Base-by-base conservation (phyloP, 2,329 filamentous ascomycete genomes). In the Dactylellina cionopaga region DNA sequence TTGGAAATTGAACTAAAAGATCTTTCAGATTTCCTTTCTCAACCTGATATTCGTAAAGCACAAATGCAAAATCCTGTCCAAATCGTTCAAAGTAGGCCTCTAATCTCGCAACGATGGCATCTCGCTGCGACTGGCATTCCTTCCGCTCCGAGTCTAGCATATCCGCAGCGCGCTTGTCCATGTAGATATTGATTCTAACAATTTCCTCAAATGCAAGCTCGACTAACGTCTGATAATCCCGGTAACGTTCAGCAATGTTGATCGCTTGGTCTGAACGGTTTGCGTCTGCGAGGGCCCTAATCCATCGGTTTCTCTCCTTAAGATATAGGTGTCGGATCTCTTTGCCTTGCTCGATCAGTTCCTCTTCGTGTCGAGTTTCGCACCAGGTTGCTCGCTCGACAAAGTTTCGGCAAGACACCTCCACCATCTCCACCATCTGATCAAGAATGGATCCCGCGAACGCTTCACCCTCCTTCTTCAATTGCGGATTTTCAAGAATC, bases 41-140 rank as follows among this genome's bases (percentile, higher is more conserved):
- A 58, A 97, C 89, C 60, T 94, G 84, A 74, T 89, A 89, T 65
- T 91, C 87, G 79, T 96, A 98, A 74, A 92, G 90, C 0, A 92
- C 90, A 76, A 89, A 88, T 2, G 90, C 88, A 79, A 90, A 92
- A 0, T 83, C 81, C 74, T 88, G 83, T 13, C 87, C 87, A 75
- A 90, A 91, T 24, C 81, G 83, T n/a, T 84, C 83, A 77, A 92
- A 90, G 76, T 86, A 85, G 5, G 79, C 76, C 25, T 79, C 77
- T n/a, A 84, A 80, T 13, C 80, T 80, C 39, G 80, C 78, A 37
- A 80, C 83, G 3, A 59, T 72, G 5, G 46, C 68, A 17, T 72
- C 68, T 3, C 68, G 44, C 47, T 72, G 68, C 10, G 35, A 7
- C n/a, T 52, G 47, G 31, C 25, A 54, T 3, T 64, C 68, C 37